Evolutionary conservation across 192 early-diverging fungal species (phyloP).

Genomic region (Linnemannia zychae): DNA sequence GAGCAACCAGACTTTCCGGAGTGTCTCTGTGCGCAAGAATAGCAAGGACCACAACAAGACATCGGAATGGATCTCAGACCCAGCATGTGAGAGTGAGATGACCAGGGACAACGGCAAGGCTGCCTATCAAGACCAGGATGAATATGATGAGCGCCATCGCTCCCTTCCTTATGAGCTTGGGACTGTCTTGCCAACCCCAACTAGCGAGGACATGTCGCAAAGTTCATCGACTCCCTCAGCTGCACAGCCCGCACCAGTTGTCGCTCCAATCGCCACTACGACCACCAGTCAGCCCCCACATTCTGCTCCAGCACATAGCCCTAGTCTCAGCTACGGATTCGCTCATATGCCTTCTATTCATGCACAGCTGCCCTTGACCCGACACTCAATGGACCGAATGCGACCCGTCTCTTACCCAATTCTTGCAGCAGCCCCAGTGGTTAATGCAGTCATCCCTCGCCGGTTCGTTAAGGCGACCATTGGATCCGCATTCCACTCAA

Average conservation of each 20-base stretch:
- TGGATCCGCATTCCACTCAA: constrained; percentile 18
- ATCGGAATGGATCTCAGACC: constrained; percentile 5
- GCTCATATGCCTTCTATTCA: neutral
- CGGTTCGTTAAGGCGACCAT: constrained; percentile 20
- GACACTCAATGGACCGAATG: constrained; percentile 2
- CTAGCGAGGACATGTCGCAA: neutral
- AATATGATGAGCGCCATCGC: neutral
- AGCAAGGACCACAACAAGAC: neutral
- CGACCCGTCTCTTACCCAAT: constrained; percentile 17
- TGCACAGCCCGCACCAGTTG: neutral
- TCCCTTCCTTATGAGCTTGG: neutral
- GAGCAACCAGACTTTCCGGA: constrained; percentile 3
- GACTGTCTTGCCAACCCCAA: neutral
- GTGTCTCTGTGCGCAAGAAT: neutral
- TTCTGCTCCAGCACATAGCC: neutral
- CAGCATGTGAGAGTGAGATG: neutral
- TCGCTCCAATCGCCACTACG: neutral
- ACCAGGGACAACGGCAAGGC: neutral
- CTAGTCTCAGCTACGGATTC: neutral
- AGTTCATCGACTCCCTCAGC: neutral
- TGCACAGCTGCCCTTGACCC: neutral
- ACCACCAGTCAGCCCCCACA: neutral
- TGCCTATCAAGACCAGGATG: neutral
- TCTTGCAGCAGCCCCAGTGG: neutral
- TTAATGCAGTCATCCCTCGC: neutral